These are phyloP conservation scores for Oleoguttula mirabilis DNA, from an alignment of 495 filamentous ascomycete species.

Conservation along the genomic window DNA sequence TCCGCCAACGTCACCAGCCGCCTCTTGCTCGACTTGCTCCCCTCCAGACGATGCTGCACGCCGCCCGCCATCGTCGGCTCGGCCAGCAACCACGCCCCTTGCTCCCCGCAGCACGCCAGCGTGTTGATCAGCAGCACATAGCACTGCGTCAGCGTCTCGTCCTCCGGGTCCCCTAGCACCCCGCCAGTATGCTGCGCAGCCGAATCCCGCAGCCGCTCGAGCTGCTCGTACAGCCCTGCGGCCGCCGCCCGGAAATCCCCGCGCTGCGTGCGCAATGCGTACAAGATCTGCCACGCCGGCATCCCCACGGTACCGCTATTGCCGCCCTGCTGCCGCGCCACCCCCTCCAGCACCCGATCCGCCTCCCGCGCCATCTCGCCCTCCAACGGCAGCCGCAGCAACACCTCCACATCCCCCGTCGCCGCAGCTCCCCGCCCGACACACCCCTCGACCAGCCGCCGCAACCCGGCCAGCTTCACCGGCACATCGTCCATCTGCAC, in stretches of 20 bases:
- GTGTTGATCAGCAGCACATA: constrained; percentile 83
- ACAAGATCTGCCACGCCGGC: constrained; percentile 57
- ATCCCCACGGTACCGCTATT: too few species aligned
- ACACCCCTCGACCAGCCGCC: constrained; percentile 9
- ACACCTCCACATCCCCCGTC: constrained; percentile 24
- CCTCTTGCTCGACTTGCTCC: too few species aligned
- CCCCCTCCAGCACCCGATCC: constrained; percentile 60
- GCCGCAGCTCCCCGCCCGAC: constrained; percentile 7
- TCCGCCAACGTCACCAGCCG: constrained; percentile 71
- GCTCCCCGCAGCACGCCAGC: constrained; percentile 65
- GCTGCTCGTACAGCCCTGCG: constrained; percentile 55
- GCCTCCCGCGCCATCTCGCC: constrained; percentile 56
- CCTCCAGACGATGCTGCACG: constrained; percentile 18
- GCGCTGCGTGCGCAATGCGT: constrained; percentile 73
- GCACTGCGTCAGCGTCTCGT: constrained; percentile 44
- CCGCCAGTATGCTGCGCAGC: constrained; percentile 45
- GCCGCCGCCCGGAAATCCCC: constrained; percentile 84
- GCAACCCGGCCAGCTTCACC: constrained; percentile 3
- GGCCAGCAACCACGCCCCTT: constrained; percentile 61
- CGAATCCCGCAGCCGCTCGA: constrained; percentile 43
- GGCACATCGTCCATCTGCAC: constrained; percentile 4
- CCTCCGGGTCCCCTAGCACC: constrained; percentile 44
- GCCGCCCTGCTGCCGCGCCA: too few species aligned
- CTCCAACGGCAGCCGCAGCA: constrained; percentile 59
- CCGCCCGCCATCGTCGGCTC: constrained; percentile 31